Conservation (phyloP, 371 early-diverging fungal species). For the Apophysomyces variabilis region DNA sequence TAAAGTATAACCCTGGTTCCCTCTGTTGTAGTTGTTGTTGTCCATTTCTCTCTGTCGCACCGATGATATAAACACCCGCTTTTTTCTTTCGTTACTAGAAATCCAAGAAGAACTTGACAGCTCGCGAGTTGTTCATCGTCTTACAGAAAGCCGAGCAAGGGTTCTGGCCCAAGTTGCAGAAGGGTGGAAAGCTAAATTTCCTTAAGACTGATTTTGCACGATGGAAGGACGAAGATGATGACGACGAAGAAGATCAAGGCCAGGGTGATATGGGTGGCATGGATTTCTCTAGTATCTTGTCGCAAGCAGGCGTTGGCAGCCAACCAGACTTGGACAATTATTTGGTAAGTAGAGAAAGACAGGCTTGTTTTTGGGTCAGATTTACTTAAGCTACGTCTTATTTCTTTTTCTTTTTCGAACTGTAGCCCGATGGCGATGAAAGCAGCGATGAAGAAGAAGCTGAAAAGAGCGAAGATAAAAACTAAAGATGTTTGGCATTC, state of each 20-base stretch:
- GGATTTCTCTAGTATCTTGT: constrained; percentile 14
- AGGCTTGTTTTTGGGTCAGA: not conserved
- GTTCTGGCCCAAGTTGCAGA: constrained; percentile 90
- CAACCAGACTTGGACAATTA: not conserved
- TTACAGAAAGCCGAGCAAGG: constrained; percentile 66
- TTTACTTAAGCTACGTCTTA: not conserved
- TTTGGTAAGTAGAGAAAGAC: not conserved
- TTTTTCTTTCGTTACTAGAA: constrained; percentile 42
- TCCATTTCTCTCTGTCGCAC: too few species aligned
- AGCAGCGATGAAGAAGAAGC: constrained; percentile 7
- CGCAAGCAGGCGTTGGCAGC: constrained; percentile 3
- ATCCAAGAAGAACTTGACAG: constrained; percentile 69
- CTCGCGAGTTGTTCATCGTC: constrained; percentile 66
- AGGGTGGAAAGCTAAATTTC: constrained; percentile 74
- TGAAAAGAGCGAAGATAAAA: constrained; percentile 5
- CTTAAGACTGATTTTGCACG: constrained; percentile 90
- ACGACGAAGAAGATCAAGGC: constrained; percentile 70
- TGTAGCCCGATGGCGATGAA: constrained; percentile 3
- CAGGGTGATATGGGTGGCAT: constrained; percentile 55
- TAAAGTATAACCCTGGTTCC: constrained; percentile 21
- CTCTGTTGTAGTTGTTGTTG: too few species aligned
- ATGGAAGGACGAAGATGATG: constrained; percentile 95
- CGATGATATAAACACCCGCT: too few species aligned
- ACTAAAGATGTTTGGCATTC: not conserved
- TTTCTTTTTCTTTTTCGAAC: not conserved